Evolutionary conservation across 2,329 filamentous ascomycete species (phyloP), one percentile per base, ranked within the genome.

Genomic region (Akanthomyces muscarius): DNA sequence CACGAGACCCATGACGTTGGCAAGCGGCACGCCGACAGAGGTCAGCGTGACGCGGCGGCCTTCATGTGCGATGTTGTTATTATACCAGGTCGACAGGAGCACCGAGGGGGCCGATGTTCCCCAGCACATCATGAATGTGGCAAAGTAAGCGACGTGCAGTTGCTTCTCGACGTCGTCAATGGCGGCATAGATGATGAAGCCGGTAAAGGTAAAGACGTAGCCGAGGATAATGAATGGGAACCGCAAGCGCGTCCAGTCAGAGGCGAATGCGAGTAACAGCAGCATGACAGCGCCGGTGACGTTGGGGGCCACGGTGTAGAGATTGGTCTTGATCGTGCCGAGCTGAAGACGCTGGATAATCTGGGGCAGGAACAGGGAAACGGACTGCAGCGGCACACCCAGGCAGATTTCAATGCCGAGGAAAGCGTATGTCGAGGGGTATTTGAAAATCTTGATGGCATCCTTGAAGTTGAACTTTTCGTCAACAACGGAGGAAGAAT

Each of bases 71-170:
- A 92, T 84, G 71, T 94, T 94, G 78, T 93, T 93, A 76, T 91
- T 93, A 76, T 92, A 92, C 87, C 72, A 78, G 33, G 63, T 85
- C 79, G 67, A 86, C 77, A 88, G 78, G 14, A 93, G 78, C 10
- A 92, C 89, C 0, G 86, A 89, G 0, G 90, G 89, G 0, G 89
- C 89, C 1, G 86, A 88, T 0, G 89, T 91, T 18, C 90, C 90
- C 86, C 89, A 92, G 13, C 86, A 89, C 88, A 92, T 91, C 87
- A 92, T 89, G 73, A 92, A 93, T 61, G 83, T 87, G 5, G 89
- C 88, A 66, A 87, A 92, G 70, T 92, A 92, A 0, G 89, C 89
- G 1, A 91, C 79, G 4, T 82, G 80, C n/a, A 89, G 72, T 45
- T 89, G 78, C 4, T 77, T 69, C 44, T 84, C 73, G 18, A 91